Evolutionary conservation across 164 flowering plant genomes (phyloP).

Genomic region (Umbellularia californica): DNA sequence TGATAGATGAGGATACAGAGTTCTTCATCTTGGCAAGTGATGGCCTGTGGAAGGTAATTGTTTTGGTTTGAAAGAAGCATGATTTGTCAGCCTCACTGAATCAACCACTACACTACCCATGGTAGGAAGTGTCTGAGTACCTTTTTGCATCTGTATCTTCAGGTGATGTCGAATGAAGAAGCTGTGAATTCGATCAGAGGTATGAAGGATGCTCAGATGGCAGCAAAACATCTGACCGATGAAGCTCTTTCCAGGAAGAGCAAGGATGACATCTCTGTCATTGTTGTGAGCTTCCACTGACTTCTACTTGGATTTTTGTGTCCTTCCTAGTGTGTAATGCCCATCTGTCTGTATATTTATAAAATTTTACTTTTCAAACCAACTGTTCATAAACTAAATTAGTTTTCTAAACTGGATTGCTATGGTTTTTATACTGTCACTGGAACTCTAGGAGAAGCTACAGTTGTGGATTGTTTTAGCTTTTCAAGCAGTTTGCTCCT

Average conservation of each 20-base stretch:
- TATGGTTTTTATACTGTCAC: too few relatives aligned
- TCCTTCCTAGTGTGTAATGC: background rate
- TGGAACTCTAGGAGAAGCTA: too few relatives aligned
- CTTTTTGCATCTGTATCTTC: background rate
- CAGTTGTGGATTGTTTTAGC: too few relatives aligned
- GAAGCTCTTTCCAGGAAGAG: slow-evolving; percentile 64
- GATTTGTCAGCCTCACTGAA: background rate
- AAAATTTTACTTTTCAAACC: too few relatives aligned
- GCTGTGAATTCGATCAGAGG: slow-evolving; percentile 55
- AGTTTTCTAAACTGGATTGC: too few relatives aligned
- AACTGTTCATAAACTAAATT: too few relatives aligned
- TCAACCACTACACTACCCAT: too few relatives aligned
- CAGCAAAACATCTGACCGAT: slow-evolving; percentile 70
- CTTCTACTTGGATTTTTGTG: background rate
- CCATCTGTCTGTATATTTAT: too few relatives aligned
- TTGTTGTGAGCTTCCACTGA: slow-evolving; percentile 64
- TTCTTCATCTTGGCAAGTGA: slow-evolving; percentile 87
- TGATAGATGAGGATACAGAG: slow-evolving; percentile 59
- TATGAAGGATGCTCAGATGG: slow-evolving; percentile 57
- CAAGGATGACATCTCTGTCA: slow-evolving; percentile 73
- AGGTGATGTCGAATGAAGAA: slow-evolving; percentile 89
- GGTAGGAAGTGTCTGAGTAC: background rate
- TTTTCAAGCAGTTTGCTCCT: too few relatives aligned
- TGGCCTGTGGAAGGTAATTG: slow-evolving; percentile 89
- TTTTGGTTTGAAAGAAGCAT: slow-evolving; percentile 3